Percentiles rank a stretch among this genome's conserved stretches.
These are phyloP conservation scores for Rhizophagus sp. DNA, from an alignment of 192 early-diverging fungal genomes.

Conservation along the genomic window DNA sequence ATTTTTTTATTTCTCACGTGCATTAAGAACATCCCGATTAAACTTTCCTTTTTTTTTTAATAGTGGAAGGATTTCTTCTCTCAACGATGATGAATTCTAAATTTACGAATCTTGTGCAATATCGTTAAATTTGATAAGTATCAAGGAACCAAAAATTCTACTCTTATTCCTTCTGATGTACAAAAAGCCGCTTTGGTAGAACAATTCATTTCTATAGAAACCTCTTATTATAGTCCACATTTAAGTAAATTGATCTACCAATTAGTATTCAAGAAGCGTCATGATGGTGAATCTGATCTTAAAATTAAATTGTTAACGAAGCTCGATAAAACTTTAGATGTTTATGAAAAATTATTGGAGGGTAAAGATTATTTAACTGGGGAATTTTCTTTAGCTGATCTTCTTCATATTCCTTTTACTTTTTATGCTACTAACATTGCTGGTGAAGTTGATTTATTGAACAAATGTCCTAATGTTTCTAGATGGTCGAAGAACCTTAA, in stretches of 20 bases:
- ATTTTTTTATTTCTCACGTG: no score
- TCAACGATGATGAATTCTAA: constrained; percentile 36
- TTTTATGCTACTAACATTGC: background rate
- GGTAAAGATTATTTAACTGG: constrained; percentile 33
- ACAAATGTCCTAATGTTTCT: constrained; percentile 28
- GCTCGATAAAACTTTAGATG: background rate
- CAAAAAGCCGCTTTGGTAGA: constrained; percentile 27
- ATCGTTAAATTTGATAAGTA: constrained; percentile 33
- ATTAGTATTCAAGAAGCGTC: background rate
- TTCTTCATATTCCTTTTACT: constrained; percentile 21
- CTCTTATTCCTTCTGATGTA: constrained; percentile 28
- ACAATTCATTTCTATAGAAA: constrained; percentile 35
- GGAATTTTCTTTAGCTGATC: constrained; percentile 24
- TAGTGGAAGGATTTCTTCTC: constrained; percentile 41
- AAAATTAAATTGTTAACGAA: background rate
- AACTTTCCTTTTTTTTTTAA: background rate
- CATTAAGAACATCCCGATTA: no score
- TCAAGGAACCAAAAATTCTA: background rate
- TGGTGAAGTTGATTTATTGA: no score
- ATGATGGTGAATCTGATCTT: background rate
- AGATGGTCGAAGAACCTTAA: constrained; percentile 20
- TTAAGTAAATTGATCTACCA: background rate
- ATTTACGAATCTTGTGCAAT: constrained; percentile 48
- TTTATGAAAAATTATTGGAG: background rate
- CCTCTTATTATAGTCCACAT: background rate